Percentiles rank a stretch among this genome's conserved stretches.
Conservation (phyloP, 768 basidiomycete genomes). For the Lactarius pseudohatsudake region DNA sequence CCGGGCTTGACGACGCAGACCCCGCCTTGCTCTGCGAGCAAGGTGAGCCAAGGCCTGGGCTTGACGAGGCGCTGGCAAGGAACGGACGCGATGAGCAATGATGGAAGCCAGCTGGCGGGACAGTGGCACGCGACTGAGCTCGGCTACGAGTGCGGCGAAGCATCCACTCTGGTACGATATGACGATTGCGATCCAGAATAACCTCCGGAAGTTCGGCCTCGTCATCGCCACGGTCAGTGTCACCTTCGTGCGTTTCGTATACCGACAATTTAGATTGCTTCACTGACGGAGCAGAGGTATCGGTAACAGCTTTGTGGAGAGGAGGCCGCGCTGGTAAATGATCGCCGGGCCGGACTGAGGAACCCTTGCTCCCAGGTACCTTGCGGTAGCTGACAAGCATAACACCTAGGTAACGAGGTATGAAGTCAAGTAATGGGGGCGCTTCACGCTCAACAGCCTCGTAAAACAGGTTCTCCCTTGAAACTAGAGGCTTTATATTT, state of each 20-base stretch:
- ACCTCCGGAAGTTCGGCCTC: constrained; percentile 95
- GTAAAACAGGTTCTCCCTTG: constrained; percentile 96
- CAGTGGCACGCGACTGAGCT: constrained; percentile 47
- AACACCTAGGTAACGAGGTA: constrained; percentile 97
- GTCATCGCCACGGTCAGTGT: constrained; percentile 39
- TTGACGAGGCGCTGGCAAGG: constrained; percentile 60
- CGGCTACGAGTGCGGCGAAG: constrained; percentile 49
- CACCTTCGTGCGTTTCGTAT: constrained; percentile 39
- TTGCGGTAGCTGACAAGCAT: constrained; percentile 97
- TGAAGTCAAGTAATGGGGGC: constrained; percentile 88
- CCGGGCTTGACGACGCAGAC: constrained; percentile 36
- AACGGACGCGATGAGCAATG: constrained; percentile 45
- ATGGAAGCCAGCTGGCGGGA: constrained; percentile 34
- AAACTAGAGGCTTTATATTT: constrained; percentile 77
- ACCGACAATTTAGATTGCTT: not conserved
- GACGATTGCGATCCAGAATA: constrained; percentile 85
- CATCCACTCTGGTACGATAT: constrained; percentile 95
- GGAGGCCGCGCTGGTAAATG: constrained; percentile 32
- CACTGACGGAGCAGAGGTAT: constrained; percentile 17
- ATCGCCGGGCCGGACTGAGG: constrained; percentile 21
- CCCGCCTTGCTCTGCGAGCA: constrained; percentile 20
- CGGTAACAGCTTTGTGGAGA: constrained; percentile 35
- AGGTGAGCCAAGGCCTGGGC: constrained; percentile 57
- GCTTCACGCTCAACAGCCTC: constrained; percentile 94
- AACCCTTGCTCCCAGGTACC: constrained; percentile 41